Evolutionary conservation across 176 grass and related monocot genomes (phyloP).

Genomic region (Cocos nucifera): DNA sequence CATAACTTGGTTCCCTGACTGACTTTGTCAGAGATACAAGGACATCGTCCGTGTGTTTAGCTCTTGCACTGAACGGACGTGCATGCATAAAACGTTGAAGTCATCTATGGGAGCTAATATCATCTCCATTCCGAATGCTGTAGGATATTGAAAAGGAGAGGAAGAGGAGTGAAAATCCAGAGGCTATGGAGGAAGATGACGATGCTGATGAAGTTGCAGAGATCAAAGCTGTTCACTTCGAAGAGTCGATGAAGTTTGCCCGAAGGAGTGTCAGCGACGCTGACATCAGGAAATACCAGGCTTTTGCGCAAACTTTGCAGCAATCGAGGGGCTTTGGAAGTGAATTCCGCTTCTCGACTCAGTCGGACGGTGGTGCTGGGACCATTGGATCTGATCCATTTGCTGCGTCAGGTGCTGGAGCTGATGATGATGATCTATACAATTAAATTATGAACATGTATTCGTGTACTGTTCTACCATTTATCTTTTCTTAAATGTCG

Average conservation of each 20-base stretch:
- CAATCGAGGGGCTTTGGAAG: constrained; percentile 71
- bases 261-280: constrained; percentile 74
- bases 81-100: too few relatives aligned
- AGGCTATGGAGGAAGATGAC: constrained; percentile 80
- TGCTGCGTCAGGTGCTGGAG: constrained; percentile 16
- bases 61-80: too few relatives aligned
- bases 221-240: constrained; percentile 68
- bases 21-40: too few relatives aligned
- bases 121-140: not conserved
- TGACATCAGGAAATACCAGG: constrained; percentile 80
- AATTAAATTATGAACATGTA: constrained; percentile 22
- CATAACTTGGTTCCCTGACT: too few relatives aligned
- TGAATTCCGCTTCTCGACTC: constrained; percentile 67
- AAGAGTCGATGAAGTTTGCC: constrained; percentile 86
- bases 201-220: constrained; percentile 51
- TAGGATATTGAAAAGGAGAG: constrained; percentile 75
- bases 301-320: constrained; percentile 79
- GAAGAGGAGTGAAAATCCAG: constrained; percentile 50
- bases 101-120: not conserved
- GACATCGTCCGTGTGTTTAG: too few relatives aligned
- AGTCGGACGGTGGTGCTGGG: constrained; percentile 16
- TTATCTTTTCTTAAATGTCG: too few relatives aligned
- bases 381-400: constrained; percentile 40
- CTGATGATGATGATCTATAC: constrained; percentile 77
- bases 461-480: too few relatives aligned